Percentiles rank a stretch among this genome's conserved stretches.
Conservation (phyloP, 805 yeast genomes). For the Suhomyces pyralidae region DNA sequence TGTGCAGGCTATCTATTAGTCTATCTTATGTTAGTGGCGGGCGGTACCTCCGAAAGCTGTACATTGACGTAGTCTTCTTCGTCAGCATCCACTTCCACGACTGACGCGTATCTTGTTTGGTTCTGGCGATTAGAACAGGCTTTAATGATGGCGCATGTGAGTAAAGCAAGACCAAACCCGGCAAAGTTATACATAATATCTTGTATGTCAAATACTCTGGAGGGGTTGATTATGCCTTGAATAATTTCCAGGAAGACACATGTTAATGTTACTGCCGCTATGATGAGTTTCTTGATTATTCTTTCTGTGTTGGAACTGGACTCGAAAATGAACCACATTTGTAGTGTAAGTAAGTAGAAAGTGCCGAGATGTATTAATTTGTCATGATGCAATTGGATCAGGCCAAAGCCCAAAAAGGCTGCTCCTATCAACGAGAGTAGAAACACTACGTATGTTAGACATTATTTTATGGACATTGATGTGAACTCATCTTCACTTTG, state of each 20-base stretch:
- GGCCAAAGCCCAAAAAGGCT: slow-evolving; percentile 51
- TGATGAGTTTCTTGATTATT: slow-evolving; percentile 14
- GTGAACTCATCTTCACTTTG: background rate
- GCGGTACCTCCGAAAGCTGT: slow-evolving; percentile 15
- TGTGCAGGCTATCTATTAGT: background rate
- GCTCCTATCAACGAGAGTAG: slow-evolving; percentile 24
- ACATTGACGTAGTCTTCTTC: slow-evolving; percentile 20
- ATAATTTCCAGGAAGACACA: slow-evolving; percentile 53
- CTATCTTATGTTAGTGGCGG: background rate
- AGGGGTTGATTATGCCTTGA: slow-evolving; percentile 46
- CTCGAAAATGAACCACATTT: slow-evolving; percentile 47
- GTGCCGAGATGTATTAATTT: slow-evolving; percentile 48
- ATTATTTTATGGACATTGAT: background rate
- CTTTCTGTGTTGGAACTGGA: slow-evolving; percentile 15
- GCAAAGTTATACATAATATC: slow-evolving; percentile 45
- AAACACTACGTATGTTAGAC: slow-evolving; percentile 21
- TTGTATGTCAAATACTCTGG: slow-evolving; percentile 44
- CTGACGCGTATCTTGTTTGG: background rate
- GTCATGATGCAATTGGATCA: slow-evolving; percentile 46
- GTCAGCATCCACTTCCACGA: slow-evolving; percentile 2
- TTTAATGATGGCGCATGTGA: background rate
- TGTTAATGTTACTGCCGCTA: slow-evolving; percentile 25
- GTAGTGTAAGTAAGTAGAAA: slow-evolving; percentile 45
- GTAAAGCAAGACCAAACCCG: slow-evolving; percentile 21
- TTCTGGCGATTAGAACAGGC: background rate